These are phyloP conservation scores for Psilocybe sp. DNA, from an alignment of 768 basidiomycete species.

Conservation along the genomic window DNA sequence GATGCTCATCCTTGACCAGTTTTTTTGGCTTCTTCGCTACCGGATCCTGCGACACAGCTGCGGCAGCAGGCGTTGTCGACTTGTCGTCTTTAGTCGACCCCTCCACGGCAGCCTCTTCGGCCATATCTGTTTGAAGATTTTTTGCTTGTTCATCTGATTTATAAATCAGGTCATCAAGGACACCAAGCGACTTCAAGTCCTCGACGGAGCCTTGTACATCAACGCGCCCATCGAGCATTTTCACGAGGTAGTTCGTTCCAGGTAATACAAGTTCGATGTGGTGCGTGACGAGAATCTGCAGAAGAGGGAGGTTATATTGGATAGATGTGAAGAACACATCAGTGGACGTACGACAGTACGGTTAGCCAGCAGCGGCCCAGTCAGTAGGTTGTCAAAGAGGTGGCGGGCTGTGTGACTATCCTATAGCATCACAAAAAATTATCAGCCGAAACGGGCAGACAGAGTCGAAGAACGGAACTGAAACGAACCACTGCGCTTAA, in stretches of 20 bases:
- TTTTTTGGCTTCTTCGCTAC: slow-evolving; percentile 64
- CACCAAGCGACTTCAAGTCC: slow-evolving; percentile 59
- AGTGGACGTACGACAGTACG: slow-evolving; percentile 27
- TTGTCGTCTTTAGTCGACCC: slow-evolving; percentile 16
- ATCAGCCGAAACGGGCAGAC: not conserved
- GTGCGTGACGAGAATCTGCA: slow-evolving; percentile 72
- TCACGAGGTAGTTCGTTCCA: slow-evolving; percentile 66
- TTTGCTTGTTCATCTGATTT: slow-evolving; percentile 45
- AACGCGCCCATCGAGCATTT: slow-evolving; percentile 80
- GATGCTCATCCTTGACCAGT: slow-evolving; percentile 77
- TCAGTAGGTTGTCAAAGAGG: slow-evolving; percentile 28
- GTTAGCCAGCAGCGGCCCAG: slow-evolving; percentile 27
- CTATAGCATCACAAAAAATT: slow-evolving; percentile 6
- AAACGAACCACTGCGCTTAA: slow-evolving; percentile 73
- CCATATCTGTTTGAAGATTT: slow-evolving; percentile 39
- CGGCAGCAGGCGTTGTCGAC: slow-evolving; percentile 12
- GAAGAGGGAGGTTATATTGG: not conserved
- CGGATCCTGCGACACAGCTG: slow-evolving; percentile 5
- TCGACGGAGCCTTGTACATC: slow-evolving; percentile 69
- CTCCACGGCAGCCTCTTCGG: slow-evolving; percentile 23
- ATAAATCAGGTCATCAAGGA: slow-evolving; percentile 20
- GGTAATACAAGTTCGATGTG: slow-evolving; percentile 83
- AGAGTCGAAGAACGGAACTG: not conserved
- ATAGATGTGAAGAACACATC: not conserved
- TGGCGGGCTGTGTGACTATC: slow-evolving; percentile 34